phyloP scores from a whole-genome alignment of 75 land plant species.

The Azolla pinnata region DNA sequence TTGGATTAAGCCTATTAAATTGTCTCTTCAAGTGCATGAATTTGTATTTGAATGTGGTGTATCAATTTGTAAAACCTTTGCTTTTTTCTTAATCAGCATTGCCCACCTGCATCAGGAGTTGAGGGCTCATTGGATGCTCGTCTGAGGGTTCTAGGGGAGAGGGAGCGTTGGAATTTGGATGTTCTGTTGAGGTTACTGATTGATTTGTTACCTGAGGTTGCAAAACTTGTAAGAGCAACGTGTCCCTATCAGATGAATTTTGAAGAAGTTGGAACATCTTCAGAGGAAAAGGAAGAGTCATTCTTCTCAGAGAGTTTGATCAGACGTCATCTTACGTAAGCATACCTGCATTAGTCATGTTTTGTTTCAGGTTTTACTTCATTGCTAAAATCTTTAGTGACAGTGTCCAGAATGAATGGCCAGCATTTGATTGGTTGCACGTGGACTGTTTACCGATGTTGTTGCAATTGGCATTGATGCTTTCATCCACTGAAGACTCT shows the following conservation, averaged over 20 bases:
- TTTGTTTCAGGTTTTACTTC: constrained; percentile 38
- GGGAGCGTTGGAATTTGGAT: constrained; percentile 93
- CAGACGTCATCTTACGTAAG: constrained; percentile 60
- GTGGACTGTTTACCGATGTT: constrained; percentile 63
- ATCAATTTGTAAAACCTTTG: not conserved
- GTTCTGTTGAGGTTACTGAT: constrained; percentile 62
- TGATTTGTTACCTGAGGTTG: constrained; percentile 64
- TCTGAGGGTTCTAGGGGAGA: constrained; percentile 76
- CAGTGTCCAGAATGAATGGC: constrained; percentile 60
- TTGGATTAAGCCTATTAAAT: too few relatives aligned
- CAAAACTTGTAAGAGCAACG: constrained; percentile 43
- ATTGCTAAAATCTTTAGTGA: too few relatives aligned
- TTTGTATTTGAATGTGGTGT: too few relatives aligned
- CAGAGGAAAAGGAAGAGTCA: constrained; percentile 20
- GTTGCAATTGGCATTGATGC: constrained; percentile 61
- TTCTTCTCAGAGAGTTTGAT: constrained; percentile 50
- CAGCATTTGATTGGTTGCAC: constrained; percentile 79
- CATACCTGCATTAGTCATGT: not conserved
- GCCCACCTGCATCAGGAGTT: constrained; percentile 93
- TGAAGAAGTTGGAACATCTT: constrained; percentile 12
- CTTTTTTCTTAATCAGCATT: constrained; percentile 56
- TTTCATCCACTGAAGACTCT: constrained; percentile 76
- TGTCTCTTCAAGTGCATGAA: too few relatives aligned
- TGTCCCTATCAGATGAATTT: constrained; percentile 52
- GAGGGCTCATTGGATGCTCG: constrained; percentile 80